Base-by-base conservation (phyloP, 805 yeast species). In the Saturnispora ahearnii region DNA sequence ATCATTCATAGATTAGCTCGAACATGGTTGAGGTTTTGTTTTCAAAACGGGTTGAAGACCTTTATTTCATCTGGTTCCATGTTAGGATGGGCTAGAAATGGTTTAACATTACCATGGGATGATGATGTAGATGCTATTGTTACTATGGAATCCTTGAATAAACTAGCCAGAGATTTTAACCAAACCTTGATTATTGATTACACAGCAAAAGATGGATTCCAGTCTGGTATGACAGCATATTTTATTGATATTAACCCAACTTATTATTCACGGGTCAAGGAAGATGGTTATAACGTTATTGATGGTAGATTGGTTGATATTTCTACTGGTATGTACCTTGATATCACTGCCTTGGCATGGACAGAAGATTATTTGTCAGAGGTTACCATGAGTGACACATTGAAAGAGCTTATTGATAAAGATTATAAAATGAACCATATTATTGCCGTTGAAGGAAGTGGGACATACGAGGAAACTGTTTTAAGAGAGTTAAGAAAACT, bases 11-110 rank as follows among this genome's bases (percentile, higher is more conserved):
- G 76, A 44, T 54, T 80, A 34, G 55, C 74, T 5, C 67, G 80
- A 49, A 71, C 79, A 3, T 82, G 84, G 79, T 67, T 80, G 21
- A 66, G 72, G 40, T 77, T 79, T 57, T 62, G 78, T 30, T 59
- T 66, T 15, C 65, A 69, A 12, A 64, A 71, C 21, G 73, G 71
- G 2, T 54, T 81, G 5, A 58, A 67, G 10, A 73, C 83, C 0
- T 82, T 86, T 84, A 69, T 81, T 33, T 77, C 82, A 5, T 84
- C 80, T 61, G 87, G 87, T 2, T 68, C 84, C 9, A 65, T 81
- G 51, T 68, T 81, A 28, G 81, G 83, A 7, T 81, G 81, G 77
- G 73, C 75, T 55, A 79, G 78, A 73, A 78, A 77, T 59, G 84
- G 82, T 0, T 60, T 76, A 51, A 65, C 70, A 5, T 67, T 81